A percentile compares a stretch with the other conserved stretches of the same genome.
Evolutionary conservation across 306 rosid species (phyloP).

Genomic region (Malus orientalis): DNA sequence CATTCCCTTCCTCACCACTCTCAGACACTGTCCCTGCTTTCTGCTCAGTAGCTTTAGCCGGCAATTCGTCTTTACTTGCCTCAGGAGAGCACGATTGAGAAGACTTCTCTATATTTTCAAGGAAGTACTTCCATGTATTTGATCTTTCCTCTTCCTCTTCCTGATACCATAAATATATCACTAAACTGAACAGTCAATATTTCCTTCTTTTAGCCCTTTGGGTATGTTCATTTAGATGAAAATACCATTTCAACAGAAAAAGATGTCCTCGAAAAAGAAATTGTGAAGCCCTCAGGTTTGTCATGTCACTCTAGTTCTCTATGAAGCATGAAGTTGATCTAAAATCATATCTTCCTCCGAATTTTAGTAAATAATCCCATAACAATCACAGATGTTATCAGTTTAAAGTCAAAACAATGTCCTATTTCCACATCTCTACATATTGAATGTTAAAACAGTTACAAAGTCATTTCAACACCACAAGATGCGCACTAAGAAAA

Average conservation of each 20-base stretch:
- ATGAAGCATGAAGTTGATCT: not conserved
- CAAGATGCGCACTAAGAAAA: not conserved
- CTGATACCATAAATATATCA: constrained; percentile 38
- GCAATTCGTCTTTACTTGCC: constrained; percentile 26
- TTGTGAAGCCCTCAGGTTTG: not conserved
- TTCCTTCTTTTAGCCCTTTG: not conserved
- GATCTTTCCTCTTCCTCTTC: constrained; percentile 88
- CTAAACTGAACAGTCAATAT: constrained; percentile 2
- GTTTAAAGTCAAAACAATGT: not conserved
- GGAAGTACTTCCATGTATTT: constrained; percentile 63
- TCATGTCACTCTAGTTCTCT: not conserved
- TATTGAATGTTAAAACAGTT: not conserved
- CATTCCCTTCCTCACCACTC: constrained; percentile 31
- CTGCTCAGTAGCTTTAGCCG: constrained; percentile 31
- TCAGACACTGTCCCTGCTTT: constrained; percentile 28
- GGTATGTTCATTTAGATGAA: not conserved
- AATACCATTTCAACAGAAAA: not conserved
- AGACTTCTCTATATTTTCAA: constrained; percentile 41
- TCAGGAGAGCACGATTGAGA: constrained; percentile 31
- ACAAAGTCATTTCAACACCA: not conserved
- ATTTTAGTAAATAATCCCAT: not conserved
- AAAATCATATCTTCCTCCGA: not conserved
- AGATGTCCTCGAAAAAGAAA: not conserved
- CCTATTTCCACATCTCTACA: not conserved
- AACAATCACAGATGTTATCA: not conserved